Evolutionary conservation across 208 protist genomes (phyloP).

Genomic region (Leishmania lainsoni): DNA sequence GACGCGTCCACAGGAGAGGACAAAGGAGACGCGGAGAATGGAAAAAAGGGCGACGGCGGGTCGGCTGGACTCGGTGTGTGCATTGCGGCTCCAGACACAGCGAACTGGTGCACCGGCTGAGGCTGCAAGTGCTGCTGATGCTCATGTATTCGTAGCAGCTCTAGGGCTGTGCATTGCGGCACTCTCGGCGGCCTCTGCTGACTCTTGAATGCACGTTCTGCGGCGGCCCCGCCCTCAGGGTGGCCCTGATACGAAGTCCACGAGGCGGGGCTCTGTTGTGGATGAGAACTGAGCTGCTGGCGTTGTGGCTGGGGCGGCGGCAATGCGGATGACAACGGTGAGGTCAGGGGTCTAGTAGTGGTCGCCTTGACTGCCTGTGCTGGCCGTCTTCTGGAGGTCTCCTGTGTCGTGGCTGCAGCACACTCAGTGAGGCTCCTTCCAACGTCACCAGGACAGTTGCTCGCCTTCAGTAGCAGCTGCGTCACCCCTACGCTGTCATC

Average conservation of each 20-base stretch:
- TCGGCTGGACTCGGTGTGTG: not conserved
- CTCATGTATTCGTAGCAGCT: constrained; percentile 10
- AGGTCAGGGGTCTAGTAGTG: not conserved
- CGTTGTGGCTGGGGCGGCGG: not conserved
- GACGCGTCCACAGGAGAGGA: not conserved
- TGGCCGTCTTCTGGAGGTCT: not conserved
- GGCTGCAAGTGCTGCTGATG: not conserved
- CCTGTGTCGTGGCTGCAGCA: not conserved
- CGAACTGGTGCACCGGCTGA: constrained; percentile 3
- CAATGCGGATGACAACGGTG: not conserved
- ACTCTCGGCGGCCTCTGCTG: not conserved
- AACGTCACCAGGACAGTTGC: not conserved
- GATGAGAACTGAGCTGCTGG: not conserved
- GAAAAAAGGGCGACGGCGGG: not conserved
- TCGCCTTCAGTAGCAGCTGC: not conserved
- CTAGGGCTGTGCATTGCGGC: constrained; percentile 21
- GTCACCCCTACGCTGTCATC: not conserved
- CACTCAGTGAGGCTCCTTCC: not conserved
- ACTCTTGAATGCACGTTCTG: not conserved
- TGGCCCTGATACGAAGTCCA: not conserved
- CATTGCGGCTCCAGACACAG: not conserved
- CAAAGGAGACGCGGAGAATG: not conserved
- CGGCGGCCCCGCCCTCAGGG: not conserved
- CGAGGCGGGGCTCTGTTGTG: not conserved
- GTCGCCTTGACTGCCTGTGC: not conserved